phyloP scores from a whole-genome alignment of 257 asterid genomes.

The Scutellaria minor region DNA sequence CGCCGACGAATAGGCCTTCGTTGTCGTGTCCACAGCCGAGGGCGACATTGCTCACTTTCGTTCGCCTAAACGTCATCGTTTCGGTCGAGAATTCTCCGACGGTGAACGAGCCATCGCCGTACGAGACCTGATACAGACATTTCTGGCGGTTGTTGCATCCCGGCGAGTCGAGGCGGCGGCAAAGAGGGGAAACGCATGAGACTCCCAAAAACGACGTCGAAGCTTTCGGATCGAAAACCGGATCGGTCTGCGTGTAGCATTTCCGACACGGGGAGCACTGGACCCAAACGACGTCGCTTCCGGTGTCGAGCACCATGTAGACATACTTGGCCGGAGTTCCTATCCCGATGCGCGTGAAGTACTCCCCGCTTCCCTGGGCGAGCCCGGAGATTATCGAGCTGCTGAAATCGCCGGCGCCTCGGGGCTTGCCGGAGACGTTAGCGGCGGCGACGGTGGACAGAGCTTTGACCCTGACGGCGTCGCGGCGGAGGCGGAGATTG shows the following conservation, averaged over 20 bases:
- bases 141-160: slow-evolving; percentile 64
- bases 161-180: slow-evolving; percentile 66
- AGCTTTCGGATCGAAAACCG: slow-evolving; percentile 66
- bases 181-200: slow-evolving; percentile 63
- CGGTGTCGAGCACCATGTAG: slow-evolving; percentile 87
- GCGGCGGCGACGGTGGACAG: slow-evolving; percentile 38
- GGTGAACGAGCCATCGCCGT: slow-evolving; percentile 90
- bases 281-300: slow-evolving; percentile 90
- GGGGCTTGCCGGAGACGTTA: slow-evolving; percentile 24
- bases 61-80: slow-evolving; percentile 74
- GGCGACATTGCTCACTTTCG: slow-evolving; percentile 50
- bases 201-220: slow-evolving; percentile 59
- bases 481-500: slow-evolving; percentile 70
- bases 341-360: slow-evolving; percentile 90
- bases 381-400: slow-evolving; percentile 76
- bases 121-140: slow-evolving; percentile 82
- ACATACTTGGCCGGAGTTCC: slow-evolving; percentile 74
- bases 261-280: slow-evolving; percentile 84
- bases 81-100: slow-evolving; percentile 86
- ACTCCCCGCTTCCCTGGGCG: slow-evolving; percentile 89
- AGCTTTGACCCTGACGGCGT: slow-evolving; percentile 54
- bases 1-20: slow-evolving; percentile 83
- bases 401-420: slow-evolving; percentile 52
- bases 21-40: slow-evolving; percentile 93
- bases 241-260: slow-evolving; percentile 84